Evolutionary conservation across 805 yeast genomes (phyloP), one percentile per base, ranked within the genome.

Genomic region (Debaryomyces castellii): DNA sequence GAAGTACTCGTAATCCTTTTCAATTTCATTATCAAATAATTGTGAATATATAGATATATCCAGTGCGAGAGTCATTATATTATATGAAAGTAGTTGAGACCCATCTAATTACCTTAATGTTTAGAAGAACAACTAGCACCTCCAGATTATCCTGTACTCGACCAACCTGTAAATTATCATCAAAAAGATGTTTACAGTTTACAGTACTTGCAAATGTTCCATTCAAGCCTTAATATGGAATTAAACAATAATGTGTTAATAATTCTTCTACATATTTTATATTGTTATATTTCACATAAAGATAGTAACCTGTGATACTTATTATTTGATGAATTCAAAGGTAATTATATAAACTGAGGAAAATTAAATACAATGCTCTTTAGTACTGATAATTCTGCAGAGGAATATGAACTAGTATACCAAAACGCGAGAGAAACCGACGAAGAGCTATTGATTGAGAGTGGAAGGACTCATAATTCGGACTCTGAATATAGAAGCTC

Each of bases 391-490:
- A 21, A 20, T 21, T 17, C 48, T 9, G 20, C 37, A 8, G 52
- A 54, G 35, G 58, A 54, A 35, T 58, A 58, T 39, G 63, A 59
- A 40, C 41, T 59, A 46, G 57, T 56, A 34, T 50, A 48, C 21
- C 61, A 53, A 32, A 36, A 7, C 22, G 39, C 39, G 28, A 41
- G 24, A 11, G 38, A 20, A 18, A 25, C 6, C 4, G 23, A 20
- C 18, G 38, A n/a, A 20, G 23, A 20, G 23, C 14, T 9, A 20
- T 20, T n/a, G 14, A 4, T 20, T 3, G 40, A 22, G 20, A 23
- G 20, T n/a, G 20, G 20, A 8, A 28, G n/a, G 8, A 8, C 22
- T 8, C 7, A 18, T 35, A 16, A 20, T 9, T n/a, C 8, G 14
- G 8, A 18, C 11, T 12, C 5, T 4, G 14, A 10, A 12, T 2